Evolutionary conservation across 139 green algal species (phyloP), one percentile per base, ranked within the genome.

Genomic region (Haematococcus lacustris): DNA sequence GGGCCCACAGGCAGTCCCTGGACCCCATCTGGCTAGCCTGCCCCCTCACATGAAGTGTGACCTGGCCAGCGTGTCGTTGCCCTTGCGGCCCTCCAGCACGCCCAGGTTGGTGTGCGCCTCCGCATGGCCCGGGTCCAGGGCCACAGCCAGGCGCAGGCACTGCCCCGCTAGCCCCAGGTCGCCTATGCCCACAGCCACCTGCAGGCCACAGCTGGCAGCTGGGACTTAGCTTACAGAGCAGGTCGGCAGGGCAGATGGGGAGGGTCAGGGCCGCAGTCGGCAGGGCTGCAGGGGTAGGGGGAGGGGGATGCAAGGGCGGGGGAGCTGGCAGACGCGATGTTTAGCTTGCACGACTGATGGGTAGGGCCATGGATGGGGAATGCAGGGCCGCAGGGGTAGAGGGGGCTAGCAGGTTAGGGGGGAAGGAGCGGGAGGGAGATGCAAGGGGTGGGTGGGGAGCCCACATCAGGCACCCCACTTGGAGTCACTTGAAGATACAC

Each of bases 71-170:
- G 87, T 82, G 25, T 84, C 71, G 51, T 85, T 82, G 26, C 89
- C 85, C 39, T 85, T 85, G 23, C 82, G 76, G 38, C 82, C 75
- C 77, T 93, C 85, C 35, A 95, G 81, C 72, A 95, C 89, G 5
- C 83, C 86, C 47, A 95, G 73, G 71, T 95, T 93, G 72, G 88
- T 93, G 34, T 83, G 79, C 1, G 86, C 82, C 82, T 95, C 90
- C 21, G 78, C 84, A 74, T 95, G 90, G 43, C 68, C 77, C 35
- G 73, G 74, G 75, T 93, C 84, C 38, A 95, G 51, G n/a, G 71
- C 80, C 41, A 88, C 81, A 3, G 88, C 87, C 28, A 93, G 79
- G 71, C 88, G 86, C 5, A 85, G 39, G 71, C 79, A 81, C 76
- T 94, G 89, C 60, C 87, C 84, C 2, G 87, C 89, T 68, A 91